Conservation (phyloP, 805 yeast genomes). For the Yamadazyma kitorensis region DNA sequence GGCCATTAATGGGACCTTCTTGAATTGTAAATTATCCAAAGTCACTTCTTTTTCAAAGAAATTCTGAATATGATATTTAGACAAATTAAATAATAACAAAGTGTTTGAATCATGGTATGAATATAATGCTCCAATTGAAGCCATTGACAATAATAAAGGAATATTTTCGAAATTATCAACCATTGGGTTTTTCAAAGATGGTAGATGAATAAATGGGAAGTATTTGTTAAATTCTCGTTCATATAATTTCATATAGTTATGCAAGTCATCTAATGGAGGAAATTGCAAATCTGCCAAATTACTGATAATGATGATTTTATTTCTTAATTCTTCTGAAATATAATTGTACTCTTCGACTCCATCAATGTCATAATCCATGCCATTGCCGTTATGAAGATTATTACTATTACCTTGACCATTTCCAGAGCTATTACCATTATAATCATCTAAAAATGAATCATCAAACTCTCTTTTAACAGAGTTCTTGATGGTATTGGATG, state of each 20-base stretch:
- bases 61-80: slow-evolving; percentile 64
- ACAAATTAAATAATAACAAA: slow-evolving; percentile 61
- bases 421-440: too few relatives aligned
- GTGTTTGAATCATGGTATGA: slow-evolving; percentile 80
- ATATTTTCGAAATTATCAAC: slow-evolving; percentile 45
- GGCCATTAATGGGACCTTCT: slow-evolving; percentile 55
- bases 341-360: slow-evolving; percentile 1
- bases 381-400: neutral
- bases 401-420: neutral
- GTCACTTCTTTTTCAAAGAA: slow-evolving; percentile 55
- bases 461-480: neutral
- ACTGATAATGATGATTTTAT: slow-evolving; percentile 50
- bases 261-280: slow-evolving; percentile 74
- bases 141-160: slow-evolving; percentile 75
- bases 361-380: neutral
- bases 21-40: slow-evolving; percentile 44
- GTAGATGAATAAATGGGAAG: slow-evolving; percentile 81
- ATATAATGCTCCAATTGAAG: slow-evolving; percentile 86
- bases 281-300: slow-evolving; percentile 57
- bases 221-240: slow-evolving; percentile 76
- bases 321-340: slow-evolving; percentile 47
- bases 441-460: neutral
- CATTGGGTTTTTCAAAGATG: slow-evolving; percentile 44
- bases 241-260: slow-evolving; percentile 70
- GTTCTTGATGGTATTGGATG: neutral